Base-by-base conservation (phyloP, 345 rosid species). In the Tarenaya hassleriana region DNA sequence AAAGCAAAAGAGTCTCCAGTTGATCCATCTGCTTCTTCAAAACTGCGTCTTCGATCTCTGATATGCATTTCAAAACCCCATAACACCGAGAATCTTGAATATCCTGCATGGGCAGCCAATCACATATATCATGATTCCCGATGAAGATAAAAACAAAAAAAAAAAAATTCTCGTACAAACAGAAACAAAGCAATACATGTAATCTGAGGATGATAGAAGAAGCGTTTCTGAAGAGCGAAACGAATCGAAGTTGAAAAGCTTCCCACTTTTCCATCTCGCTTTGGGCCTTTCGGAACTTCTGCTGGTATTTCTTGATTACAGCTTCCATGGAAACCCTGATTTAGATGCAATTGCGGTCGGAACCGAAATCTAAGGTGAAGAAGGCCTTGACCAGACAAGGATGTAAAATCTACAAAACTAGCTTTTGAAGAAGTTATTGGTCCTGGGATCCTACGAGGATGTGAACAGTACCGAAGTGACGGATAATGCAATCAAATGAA, bases 261-360 rank as follows among this genome's bases (percentile, higher is more conserved):
- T 74, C 82, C 98, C 98, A 82, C 14, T 68, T 73, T 4, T 63
- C 70, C 82, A 84, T 75, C 58, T 75, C 81, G 17, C 81, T 88
- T 59, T 70, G 73, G 4, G 67, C 81, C 58, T 63, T 84, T 61
- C 67, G 74, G 43, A 78, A 70, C 57, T 66, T 79, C 63, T 82
- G 87, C 60, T 80, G 95, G 53, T 80, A 84, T 59, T 87, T 84
- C 71, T 56, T 80, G 39, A 84, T 71, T 1, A 77, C 39, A 39
- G 66, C 73, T 67, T 87, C 98, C 96, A 91, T 84, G 5, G 29
- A 24, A 24, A 24, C 29, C 29, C n/a, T n/a, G n/a, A n/a, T n/a
- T n/a, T n/a, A n/a, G n/a, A n/a, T n/a, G n/a, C n/a, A n/a, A n/a
- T n/a, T n/a, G n/a, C n/a, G n/a, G n/a, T n/a, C n/a, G n/a, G n/a